Base-by-base conservation (phyloP, 306 rosid species). In the Begonia peltatifolia region DNA sequence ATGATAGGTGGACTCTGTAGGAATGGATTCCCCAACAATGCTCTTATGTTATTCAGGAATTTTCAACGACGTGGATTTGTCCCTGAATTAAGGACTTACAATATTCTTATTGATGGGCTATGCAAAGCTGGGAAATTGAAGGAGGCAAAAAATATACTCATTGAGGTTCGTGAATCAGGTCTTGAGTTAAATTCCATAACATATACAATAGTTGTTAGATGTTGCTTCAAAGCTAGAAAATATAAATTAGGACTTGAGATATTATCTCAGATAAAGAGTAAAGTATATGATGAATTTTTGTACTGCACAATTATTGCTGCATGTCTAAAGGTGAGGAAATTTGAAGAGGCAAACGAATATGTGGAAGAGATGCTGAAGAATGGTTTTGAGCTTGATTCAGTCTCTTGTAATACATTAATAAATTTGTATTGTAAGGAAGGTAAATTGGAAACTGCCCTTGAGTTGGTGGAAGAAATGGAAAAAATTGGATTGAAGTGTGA, bases 291-390 rank as follows among this genome's bases (percentile, higher is more conserved):
- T 62, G 90, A 84, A 14, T 78, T 75, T 65, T 79, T 83, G 2
- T 82, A 77, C 67, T 82, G 97, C 77, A 84, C 97, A 0, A 76
- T 67, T 43, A 54, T 79, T 58, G 81, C 79, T 25, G 89, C 83
- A 2, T 74, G 84, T 50, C 59, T 84, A 15, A 84, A 84, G 84
- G 74, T 58, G 0, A 82, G 93, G 10, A 58, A 77, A 74, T 55
- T 76, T 38, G 51, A 63, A n/a, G 93, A 78, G 64, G 93, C 95
- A 7, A 68, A 76, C 20, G 47, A 61, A 53, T 77, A 63, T 18
- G 58, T 75, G 43, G 69, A 63, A 20, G 61, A 61, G 54, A 72
- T 85, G 88, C 22, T 64, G 64, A 63, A 12, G 44, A 74, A 42
- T 63, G 87, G 93, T 5, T 46, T 82, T 60, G 70, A 63, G 52